Base-by-base conservation (phyloP, 331 rosid species). In the Cydonia oblonga region DNA sequence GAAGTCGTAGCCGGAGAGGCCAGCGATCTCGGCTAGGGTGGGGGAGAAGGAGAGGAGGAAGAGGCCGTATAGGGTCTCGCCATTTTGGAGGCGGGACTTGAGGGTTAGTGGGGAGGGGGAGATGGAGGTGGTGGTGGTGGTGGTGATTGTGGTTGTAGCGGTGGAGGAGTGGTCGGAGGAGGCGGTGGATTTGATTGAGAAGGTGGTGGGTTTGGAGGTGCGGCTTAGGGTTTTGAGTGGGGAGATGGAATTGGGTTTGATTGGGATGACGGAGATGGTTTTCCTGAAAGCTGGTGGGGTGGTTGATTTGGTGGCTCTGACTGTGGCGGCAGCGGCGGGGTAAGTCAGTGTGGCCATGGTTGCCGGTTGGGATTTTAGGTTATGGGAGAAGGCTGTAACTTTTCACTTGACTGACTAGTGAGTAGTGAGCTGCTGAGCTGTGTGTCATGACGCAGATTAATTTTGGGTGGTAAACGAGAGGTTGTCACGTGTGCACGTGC, bases 41-140 rank as follows among this genome's bases (percentile, higher is more conserved):
- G 97, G 97, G 32, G 90, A 89, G 88, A 92, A 89, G 78, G 87
- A 76, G 70, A 92, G 88, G 76, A 86, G 87, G 86, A 92, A 92
- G 77, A 92, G 64, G 40, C 97, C 97, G 70, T 89, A 89, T 52
- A 91, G 90, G 53, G 92, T 82, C 20, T 92, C 90, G 74, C 91
- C 93, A 40, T 75, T 66, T 32, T 53, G 89, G 73, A 90, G 92
- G 71, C 96, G 92, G 72, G 85, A 80, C 63, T 84, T 92, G 72
- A 90, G 92, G 76, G 88, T 75, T 12, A 38, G 71, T 5, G 76
- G 24, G 4, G 81, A 77, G 2, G 66, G 0, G 57, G 66, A 1
- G 71, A 73, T 0, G 57, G 78, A 1, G 24, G 44, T 1, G 51
- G 72, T 2, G 35, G 23, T 6, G 19, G 77, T 2, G 25, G 11